Evolutionary conservation across 2,329 filamentous ascomycete genomes (phyloP).

Genomic region (Colletotrichum paranaense): DNA sequence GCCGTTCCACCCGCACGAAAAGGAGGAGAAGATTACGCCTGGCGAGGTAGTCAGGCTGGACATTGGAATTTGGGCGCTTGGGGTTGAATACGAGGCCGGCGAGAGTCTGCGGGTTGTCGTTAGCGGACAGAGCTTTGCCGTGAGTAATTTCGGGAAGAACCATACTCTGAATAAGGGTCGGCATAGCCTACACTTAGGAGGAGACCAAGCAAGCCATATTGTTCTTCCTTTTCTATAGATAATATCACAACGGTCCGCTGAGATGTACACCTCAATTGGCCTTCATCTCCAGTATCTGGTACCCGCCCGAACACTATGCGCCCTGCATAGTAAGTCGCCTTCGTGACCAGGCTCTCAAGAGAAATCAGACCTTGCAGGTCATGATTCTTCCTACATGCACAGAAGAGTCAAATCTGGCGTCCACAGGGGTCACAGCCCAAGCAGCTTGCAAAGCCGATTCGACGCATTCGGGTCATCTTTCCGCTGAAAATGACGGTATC

Average conservation of each 20-base stretch:
- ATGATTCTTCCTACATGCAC: no score
- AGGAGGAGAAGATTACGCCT: conserved; percentile 31
- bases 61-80: conserved; percentile 44
- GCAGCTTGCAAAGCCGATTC: no score
- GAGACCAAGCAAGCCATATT: conserved; percentile 37
- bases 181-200: conserved; percentile 39
- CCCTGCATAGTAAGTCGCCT: no score
- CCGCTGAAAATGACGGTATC: background rate
- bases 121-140: conserved; percentile 38
- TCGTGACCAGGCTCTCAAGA: background rate
- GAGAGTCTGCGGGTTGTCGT: conserved; percentile 39
- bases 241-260: background rate
- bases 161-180: conserved; percentile 36
- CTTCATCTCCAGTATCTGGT: no score
- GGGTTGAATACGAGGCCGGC: conserved; percentile 43
- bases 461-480: no score
- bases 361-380: no score
- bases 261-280: background rate
- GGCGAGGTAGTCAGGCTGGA: conserved; percentile 41
- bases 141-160: conserved; percentile 31
- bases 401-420: no score
- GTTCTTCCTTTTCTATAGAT: conserved; percentile 30
- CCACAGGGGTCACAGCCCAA: no score
- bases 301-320: no score
- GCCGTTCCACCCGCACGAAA: conserved; percentile 37